Conservation (phyloP, 352 stramenopile species). For the Globisporangium spinosum region DNA sequence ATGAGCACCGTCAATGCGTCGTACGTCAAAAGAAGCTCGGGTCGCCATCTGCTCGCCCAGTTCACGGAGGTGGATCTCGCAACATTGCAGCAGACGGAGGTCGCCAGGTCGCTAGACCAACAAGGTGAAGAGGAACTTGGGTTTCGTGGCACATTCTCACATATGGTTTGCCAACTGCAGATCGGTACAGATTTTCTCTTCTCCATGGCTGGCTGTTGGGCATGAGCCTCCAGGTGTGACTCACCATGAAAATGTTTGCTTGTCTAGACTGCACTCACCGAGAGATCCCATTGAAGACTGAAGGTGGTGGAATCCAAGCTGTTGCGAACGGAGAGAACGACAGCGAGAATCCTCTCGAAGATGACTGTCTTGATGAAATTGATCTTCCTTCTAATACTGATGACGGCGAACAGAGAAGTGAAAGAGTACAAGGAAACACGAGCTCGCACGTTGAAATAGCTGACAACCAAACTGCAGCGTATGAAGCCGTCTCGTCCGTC, state of each 20-base stretch:
- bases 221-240: background rate
- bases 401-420: background rate
- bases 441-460: background rate
- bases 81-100: slow-evolving; percentile 12
- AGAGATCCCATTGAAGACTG: background rate
- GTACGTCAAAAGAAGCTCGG: slow-evolving; percentile 24
- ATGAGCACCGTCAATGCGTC: slow-evolving; percentile 20
- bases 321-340: background rate
- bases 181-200: background rate
- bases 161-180: slow-evolving; percentile 2
- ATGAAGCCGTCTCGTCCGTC: slow-evolving; percentile 9
- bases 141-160: background rate
- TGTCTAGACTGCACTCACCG: background rate
- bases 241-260: background rate
- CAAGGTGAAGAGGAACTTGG: background rate
- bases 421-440: background rate
- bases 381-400: background rate
- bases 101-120: background rate
- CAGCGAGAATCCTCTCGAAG: background rate
- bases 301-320: background rate
- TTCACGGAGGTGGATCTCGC: slow-evolving; percentile 33
- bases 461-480: background rate
- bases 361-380: background rate
- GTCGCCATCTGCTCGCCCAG: slow-evolving; percentile 30
- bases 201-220: background rate